Percentiles rank a stretch among this genome's conserved stretches.
Conservation (phyloP, 495 filamentous ascomycete genomes). For the Platismatia glauca region DNA sequence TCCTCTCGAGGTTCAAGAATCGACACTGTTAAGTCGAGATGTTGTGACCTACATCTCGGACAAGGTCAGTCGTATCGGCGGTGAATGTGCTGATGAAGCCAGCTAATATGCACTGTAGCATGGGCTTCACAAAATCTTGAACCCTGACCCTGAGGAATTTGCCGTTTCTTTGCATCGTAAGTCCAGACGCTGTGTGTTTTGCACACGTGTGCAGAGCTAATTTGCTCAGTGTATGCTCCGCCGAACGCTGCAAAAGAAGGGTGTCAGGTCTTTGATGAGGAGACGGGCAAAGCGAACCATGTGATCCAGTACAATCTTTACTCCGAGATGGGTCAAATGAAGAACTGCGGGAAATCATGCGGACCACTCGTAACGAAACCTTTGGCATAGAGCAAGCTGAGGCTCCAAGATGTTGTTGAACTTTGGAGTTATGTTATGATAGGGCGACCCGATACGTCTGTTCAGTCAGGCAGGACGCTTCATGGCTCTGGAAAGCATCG, state of each 20-base stretch:
- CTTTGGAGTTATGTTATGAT: not conserved
- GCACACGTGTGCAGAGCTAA: constrained; percentile 23
- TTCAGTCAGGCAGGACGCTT: not conserved
- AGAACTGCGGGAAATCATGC: not conserved
- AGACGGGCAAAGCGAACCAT: constrained; percentile 64
- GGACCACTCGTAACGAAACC: not conserved
- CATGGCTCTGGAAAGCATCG: not conserved
- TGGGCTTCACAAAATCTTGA: constrained; percentile 75
- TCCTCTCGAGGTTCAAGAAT: constrained; percentile 35
- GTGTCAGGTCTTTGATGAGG: constrained; percentile 61
- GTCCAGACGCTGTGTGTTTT: constrained; percentile 25
- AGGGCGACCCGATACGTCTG: not conserved
- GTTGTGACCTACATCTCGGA: constrained; percentile 82
- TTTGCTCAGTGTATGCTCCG: constrained; percentile 67
- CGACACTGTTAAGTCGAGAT: constrained; percentile 46
- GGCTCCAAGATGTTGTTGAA: not conserved
- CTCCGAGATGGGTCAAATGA: constrained; percentile 34
- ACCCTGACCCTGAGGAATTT: constrained; percentile 56
- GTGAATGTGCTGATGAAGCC: not conserved
- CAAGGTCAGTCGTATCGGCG: constrained; percentile 33
- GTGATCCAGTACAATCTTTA: constrained; percentile 56
- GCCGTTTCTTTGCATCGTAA: constrained; percentile 80
- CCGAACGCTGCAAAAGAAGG: constrained; percentile 73
- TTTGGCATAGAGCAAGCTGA: not conserved
- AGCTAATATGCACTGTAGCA: constrained; percentile 37